Conservation (phyloP, 2,329 filamentous ascomycete genomes). For the Verticillium nonalfalfae region DNA sequence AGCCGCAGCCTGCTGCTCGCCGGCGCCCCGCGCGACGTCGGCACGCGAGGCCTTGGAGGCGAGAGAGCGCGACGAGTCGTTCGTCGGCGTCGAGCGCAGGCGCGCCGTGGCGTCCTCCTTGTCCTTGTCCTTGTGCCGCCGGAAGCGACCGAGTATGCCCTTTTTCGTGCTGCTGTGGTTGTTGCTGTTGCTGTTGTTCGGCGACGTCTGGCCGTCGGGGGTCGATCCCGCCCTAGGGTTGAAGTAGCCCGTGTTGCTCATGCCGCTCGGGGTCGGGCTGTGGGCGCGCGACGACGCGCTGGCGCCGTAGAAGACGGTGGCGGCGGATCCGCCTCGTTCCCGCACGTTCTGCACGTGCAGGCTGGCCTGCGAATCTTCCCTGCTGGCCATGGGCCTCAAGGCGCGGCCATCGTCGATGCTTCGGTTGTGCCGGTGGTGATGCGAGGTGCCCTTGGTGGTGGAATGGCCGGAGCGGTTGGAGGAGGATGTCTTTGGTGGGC, state of each 20-base stretch:
- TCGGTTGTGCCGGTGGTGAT: slow-evolving; percentile 61
- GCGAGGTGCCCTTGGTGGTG: slow-evolving; percentile 59
- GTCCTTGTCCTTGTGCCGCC: slow-evolving; percentile 50
- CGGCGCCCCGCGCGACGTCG: slow-evolving; percentile 35
- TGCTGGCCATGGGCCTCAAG: slow-evolving; percentile 65
- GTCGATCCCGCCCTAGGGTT: slow-evolving; percentile 39
- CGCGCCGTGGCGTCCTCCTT: slow-evolving; percentile 37
- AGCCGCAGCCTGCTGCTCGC: slow-evolving; percentile 21
- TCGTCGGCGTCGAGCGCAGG: neutral
- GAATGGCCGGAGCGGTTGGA: slow-evolving; percentile 54
- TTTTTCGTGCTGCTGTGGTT: no score
- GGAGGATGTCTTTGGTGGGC: slow-evolving; percentile 55
- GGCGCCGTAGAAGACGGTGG: slow-evolving; percentile 35
- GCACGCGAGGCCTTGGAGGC: slow-evolving; percentile 41
- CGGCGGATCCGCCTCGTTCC: slow-evolving; percentile 42
- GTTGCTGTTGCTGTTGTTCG: slow-evolving; percentile 36
- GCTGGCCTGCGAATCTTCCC: slow-evolving; percentile 63
- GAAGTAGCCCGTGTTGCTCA: slow-evolving; percentile 44
- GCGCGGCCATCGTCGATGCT: slow-evolving; percentile 61
- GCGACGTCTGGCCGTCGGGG: slow-evolving; percentile 52
- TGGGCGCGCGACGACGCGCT: slow-evolving; percentile 52
- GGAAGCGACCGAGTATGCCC: slow-evolving; percentile 42
- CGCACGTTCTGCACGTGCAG: slow-evolving; percentile 34
- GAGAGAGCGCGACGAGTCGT: slow-evolving; percentile 45
- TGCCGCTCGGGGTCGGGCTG: slow-evolving; percentile 75